Conservation (phyloP, 352 stramenopile genomes). For the Phytophthora ohioensis region DNA sequence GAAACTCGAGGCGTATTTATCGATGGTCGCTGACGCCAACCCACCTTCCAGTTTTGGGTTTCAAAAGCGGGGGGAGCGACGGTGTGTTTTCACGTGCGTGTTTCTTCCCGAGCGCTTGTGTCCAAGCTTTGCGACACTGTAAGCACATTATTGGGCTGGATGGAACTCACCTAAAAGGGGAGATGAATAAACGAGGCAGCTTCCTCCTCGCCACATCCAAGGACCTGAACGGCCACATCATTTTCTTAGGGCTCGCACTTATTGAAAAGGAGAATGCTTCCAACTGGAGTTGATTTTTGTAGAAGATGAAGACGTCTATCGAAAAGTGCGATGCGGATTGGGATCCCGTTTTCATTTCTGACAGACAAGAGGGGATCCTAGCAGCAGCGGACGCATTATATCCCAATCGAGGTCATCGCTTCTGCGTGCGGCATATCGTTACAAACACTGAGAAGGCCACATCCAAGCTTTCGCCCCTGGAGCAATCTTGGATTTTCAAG, state of each 20-base stretch:
- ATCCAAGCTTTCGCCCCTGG: too few relatives aligned
- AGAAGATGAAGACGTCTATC: background rate
- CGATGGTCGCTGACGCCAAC: too few relatives aligned
- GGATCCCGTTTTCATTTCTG: background rate
- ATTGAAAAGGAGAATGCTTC: conserved; percentile 30
- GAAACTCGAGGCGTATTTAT: too few relatives aligned
- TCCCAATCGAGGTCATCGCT: too few relatives aligned
- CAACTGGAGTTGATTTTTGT: conserved; percentile 36
- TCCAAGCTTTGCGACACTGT: background rate
- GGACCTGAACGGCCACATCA: conserved; percentile 35
- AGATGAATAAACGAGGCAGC: conserved; percentile 37
- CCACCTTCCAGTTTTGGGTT: too few relatives aligned
- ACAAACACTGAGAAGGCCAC: too few relatives aligned
- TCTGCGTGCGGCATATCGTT: too few relatives aligned
- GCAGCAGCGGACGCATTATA: too few relatives aligned
- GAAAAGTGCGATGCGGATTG: too few relatives aligned
- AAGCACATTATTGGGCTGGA: conserved; percentile 13
- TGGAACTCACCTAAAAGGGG: conserved; percentile 30
- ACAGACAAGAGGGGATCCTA: too few relatives aligned
- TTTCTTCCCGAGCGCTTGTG: background rate
- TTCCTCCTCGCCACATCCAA: conserved; percentile 33
- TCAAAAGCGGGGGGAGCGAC: too few relatives aligned
- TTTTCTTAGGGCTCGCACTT: conserved; percentile 8
- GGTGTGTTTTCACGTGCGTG: background rate
- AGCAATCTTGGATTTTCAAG: too few relatives aligned